Base-by-base conservation (phyloP, 1,139 yeast genomes). In the Saccharomyces hybrid region DNA sequence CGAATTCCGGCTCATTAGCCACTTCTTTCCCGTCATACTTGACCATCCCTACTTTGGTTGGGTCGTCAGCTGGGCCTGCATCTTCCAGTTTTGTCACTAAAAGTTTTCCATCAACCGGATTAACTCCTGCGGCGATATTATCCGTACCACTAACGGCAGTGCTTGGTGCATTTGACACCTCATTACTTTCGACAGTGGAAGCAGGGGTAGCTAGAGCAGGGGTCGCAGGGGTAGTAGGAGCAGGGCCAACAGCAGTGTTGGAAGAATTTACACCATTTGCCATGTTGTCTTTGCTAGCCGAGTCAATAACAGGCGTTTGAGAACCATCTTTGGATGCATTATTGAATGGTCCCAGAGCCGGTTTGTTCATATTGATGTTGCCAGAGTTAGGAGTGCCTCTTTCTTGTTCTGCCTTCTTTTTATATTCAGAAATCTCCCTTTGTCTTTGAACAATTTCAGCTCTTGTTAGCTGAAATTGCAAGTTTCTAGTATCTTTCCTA, bases 401-500 rank as follows among this genome's bases (percentile, higher is more conserved):
- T 46, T 56, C 62, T 32, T 54, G 59, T 42, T 60, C 64, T 55
- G 59, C 68, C 57, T 59, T 68, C 67, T 58, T 70, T 65, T 62
- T 71, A 66, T 60, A 68, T 63, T 61, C 73, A 57, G 61, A 62
- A 55, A 74, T 72, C 57, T 73, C 77, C 64, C 65, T 75, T 70
- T 66, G 78, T 66, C 72, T 75, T 58, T 78, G 81, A 50, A 80
- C 86, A 60, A 78, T 78, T 75, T 81, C 70, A 76, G 80, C 70
- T 74, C 80, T 64, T 75, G 91, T 85, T 62, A 88, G 74, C 70
- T 88, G 96, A 66, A 87, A 88, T 68, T 88, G 97, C 68, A 91
- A 76, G 67, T 88, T 88, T 62, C 90, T 80, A 1, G 98, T 97
- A 70, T 91, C 98, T 68, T 91, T 90, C 62, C 98, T 79, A 69